These are phyloP conservation scores for Letharia columbiana DNA, from an alignment of 495 filamentous ascomycete species.

Conservation along the genomic window DNA sequence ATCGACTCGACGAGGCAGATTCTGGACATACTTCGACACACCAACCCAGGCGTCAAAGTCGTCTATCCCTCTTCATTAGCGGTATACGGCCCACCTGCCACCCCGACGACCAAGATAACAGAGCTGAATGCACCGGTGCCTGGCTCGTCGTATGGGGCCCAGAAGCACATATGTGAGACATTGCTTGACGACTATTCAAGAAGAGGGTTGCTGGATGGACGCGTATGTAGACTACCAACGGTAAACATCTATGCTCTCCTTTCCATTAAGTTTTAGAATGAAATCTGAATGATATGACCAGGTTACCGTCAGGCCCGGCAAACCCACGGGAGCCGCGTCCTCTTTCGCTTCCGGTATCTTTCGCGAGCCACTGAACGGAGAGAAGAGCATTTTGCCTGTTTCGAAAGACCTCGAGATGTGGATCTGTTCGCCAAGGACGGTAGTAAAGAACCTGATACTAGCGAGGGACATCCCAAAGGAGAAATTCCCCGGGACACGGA, in stretches of 20 bases:
- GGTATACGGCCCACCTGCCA: slow-evolving; percentile 49
- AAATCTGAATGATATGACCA: slow-evolving; percentile 6
- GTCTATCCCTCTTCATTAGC: slow-evolving; percentile 51
- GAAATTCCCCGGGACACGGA: slow-evolving; percentile 45
- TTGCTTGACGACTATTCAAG: slow-evolving; percentile 71
- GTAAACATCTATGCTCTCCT: slow-evolving; percentile 31
- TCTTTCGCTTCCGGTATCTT: slow-evolving; percentile 69
- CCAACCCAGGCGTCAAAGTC: slow-evolving; percentile 53
- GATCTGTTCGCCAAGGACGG: slow-evolving; percentile 57
- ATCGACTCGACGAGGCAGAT: slow-evolving; percentile 60
- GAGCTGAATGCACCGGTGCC: slow-evolving; percentile 57
- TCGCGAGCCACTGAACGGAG: slow-evolving; percentile 54
- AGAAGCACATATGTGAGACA: slow-evolving; percentile 69
- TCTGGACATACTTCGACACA: slow-evolving; percentile 50
- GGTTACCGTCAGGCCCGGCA: slow-evolving; percentile 58
- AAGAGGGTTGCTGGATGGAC: slow-evolving; percentile 57
- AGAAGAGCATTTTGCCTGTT: slow-evolving; percentile 57
- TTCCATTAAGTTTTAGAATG: background rate
- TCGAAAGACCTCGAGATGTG: slow-evolving; percentile 48
- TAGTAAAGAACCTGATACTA: slow-evolving; percentile 63
- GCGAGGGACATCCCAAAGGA: slow-evolving; percentile 49
- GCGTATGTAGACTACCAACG: slow-evolving; percentile 63
- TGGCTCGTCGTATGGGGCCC: slow-evolving; percentile 62
- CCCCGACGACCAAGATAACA: slow-evolving; percentile 38
- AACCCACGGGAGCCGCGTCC: slow-evolving; percentile 65